Base-by-base conservation (phyloP, 208 protist genomes). In the Crithidia thermophila region DNA sequence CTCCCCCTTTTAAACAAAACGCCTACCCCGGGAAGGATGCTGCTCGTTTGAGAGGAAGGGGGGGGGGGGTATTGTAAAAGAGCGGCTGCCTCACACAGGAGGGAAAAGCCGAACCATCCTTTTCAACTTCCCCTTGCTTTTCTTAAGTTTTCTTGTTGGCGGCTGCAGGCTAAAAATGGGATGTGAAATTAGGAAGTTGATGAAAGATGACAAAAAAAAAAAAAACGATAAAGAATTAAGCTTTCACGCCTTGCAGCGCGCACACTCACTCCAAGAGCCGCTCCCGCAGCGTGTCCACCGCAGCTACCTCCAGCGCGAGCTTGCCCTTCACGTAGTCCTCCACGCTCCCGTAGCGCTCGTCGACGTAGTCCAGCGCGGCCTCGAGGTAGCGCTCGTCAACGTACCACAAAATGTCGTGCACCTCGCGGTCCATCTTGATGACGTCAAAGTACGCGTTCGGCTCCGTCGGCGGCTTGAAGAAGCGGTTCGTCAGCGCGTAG, bases 401-500 rank as follows among this genome's bases (percentile, higher is more conserved):
- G 52, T 42, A 36, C 52, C 65, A 80, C 13, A 84, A 21, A 13
- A 68, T 66, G 36, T 77, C 49, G 28, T 75, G 18, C 9, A 60
- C 64, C 10, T 27, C 58, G 21, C 25, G 11, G 37, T 59, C 34
- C 21, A 63, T 46, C 43, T 31, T 25, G 20, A 39, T 34, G 16
- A 1, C 60, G 55, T 57, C 40, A n/a, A 51, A 50, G 36, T 56
- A 56, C 20, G 37, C 4, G 50, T 49, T 60, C 39, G 33, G 30
- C 37, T 53, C 50, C 23, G 46, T 36, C 16, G 66, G 55, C 4
- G 31, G 56, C 37, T 47, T 56, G 28, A 70, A 62, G 56, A 31
- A 68, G 34, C 59, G 34, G 60, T 78, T 76, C 10, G 75, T 79
- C 8, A 83, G 67, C 37, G 80, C 49, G 70, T 84, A 85, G 64